Evolutionary conservation across 2,329 filamentous ascomycete species (phyloP), one percentile per base, ranked within the genome.

Genomic region (Shiraia sp.): DNA sequence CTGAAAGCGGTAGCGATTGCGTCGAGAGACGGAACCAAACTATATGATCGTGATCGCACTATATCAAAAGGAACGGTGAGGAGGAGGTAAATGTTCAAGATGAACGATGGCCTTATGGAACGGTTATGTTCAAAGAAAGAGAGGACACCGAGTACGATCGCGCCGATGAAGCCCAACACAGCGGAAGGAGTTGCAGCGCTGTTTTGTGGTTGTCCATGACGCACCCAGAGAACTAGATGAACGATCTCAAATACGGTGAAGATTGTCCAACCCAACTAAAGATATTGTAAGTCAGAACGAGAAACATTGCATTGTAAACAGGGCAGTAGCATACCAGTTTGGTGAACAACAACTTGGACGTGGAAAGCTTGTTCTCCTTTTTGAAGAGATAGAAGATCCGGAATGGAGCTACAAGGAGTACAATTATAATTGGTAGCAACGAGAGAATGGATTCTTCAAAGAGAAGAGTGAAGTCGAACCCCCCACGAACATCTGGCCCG

Each of bases 101-200:
- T 46, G 24, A 72, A 68, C 1, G 77, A 79, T 2, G 77, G 76
- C 13, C 67, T 63, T 29, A 74, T 60, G 4, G 72, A 72, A 23
- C 69, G 70, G 13, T 63, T 53, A 49, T 79, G 77, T 50, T 79
- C 75, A 19, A 73, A 57, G 53, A 71, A 74, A 1, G 76, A 78
- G 23, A 77, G 59, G 10, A 70, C 37, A 31, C 58, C 52, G 10
- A 78, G 59, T 8, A 59, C 17, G 3, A 64, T 14, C 7, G 59
- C 51, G 5, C 59, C 55, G 2, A 61, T 40, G 15, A 69, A 49
- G 39, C 49, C 57, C 19, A 69, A n/a, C 10, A 49, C 47, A 12
- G 61, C 62, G 4, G 62, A 57, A 12, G 65, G 44, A 7, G 65
- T 24, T 15, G 62, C 59, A 6, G 54, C 58, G n/a, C 41, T 42